Evolutionary conservation across 768 basidiomycete genomes (phyloP), one percentile per base, ranked within the genome.

Genomic region (Termitomyces sp.): DNA sequence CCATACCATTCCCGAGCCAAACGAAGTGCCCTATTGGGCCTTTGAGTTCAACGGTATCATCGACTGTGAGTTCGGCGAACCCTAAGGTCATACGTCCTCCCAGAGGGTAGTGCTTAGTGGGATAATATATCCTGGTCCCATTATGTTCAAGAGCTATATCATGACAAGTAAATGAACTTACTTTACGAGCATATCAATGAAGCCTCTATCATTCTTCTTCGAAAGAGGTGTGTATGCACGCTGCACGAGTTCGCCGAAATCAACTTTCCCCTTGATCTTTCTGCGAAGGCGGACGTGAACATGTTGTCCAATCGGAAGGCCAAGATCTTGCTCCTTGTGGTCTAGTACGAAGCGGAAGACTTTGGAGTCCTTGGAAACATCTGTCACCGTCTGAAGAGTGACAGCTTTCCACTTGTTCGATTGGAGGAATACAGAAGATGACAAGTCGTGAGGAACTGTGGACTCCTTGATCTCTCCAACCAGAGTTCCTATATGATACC

Each of bases 171-270:
- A 21, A 30, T 5, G 6, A 16, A 40, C 51, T 57, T 41, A 53
- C 56, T 82, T 86, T 66, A 86, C 68, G 48, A 85, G 67, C 48
- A 83, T 64, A 52, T 84, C 82, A 34, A 85, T 70, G 55, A 66
- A 74, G 0, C 83, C 83, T 23, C 62, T 66, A 2, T 72, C 74
- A 23, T 70, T 67, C 41, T 66, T 60, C 46, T 61, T 62, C 27
- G 81, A 82, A n/a, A 84, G 72, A 0, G 84, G 84, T 0, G 83
- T 85, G 57, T 85, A 86, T 0, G 83, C 79, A 14, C 84, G 72
- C 57, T 82, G 82, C 0, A 84, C 75, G 11, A 80, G 43, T 48
- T 83, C 76, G 27, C 67, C 63, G 39, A 54, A 23, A 34, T 52
- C 65, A 4, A 56, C 55, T 43, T 65, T 66, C 4, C 55, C 59